phyloP scores from a whole-genome alignment of 345 rosid genomes.

The Eucalyptus sp. region DNA sequence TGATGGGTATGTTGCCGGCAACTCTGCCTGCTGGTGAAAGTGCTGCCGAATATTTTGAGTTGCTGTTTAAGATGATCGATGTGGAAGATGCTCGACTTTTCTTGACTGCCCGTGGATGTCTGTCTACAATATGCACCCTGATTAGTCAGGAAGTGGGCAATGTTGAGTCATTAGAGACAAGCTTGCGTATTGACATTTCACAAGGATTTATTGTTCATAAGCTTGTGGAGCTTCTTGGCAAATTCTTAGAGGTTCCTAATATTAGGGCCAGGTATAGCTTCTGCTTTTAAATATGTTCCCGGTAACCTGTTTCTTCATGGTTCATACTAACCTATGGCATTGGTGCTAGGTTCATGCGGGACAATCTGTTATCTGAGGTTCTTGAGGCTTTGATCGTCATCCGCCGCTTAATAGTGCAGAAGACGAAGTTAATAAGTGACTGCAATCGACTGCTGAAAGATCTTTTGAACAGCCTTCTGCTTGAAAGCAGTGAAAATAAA shows the following conservation, averaged over 20 bases:
- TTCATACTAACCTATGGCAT: constrained; percentile 6
- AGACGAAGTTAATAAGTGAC: constrained; percentile 94
- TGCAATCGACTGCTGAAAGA: constrained; percentile 87
- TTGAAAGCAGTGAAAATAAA: constrained; percentile 95
- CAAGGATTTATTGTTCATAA: constrained; percentile 98
- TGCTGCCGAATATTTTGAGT: constrained; percentile 91
- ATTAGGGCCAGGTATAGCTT: constrained; percentile 70
- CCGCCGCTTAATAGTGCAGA: constrained; percentile 90
- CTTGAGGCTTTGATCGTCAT: constrained; percentile 95
- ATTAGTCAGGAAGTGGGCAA: constrained; percentile 85
- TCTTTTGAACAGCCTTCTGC: constrained; percentile 87
- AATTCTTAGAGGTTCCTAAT: constrained; percentile 85
- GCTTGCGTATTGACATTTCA: constrained; percentile 92
- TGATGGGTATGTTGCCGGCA: constrained; percentile 73
- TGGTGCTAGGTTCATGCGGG: constrained; percentile 72
- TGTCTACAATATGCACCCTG: constrained; percentile 64
- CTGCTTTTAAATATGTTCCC: not conserved
- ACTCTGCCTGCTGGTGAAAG: constrained; percentile 94
- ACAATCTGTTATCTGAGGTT: constrained; percentile 77
- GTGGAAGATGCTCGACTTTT: constrained; percentile 88
- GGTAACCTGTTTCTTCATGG: not conserved
- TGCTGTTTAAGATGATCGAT: constrained; percentile 86
- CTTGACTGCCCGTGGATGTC: constrained; percentile 86
- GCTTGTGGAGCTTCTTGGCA: constrained; percentile 90
- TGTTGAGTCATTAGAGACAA: constrained; percentile 83